These are phyloP conservation scores for Lipomyces japonicus DNA, from an alignment of 805 yeast species.

Conservation along the genomic window DNA sequence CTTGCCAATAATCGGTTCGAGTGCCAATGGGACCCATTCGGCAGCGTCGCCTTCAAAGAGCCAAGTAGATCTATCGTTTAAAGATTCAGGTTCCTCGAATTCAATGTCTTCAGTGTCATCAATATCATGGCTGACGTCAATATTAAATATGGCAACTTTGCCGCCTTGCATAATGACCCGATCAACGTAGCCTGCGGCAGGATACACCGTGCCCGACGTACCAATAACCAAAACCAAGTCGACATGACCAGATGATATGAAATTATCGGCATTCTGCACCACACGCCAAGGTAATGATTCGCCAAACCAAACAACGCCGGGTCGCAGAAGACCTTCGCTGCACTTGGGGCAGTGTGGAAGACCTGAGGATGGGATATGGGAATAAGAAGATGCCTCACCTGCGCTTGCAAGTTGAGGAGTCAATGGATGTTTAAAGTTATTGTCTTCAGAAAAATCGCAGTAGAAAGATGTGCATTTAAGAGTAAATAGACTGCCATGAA, in stretches of 20 bases:
- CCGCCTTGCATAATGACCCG: conserved; percentile 71
- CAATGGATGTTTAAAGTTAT: conserved; percentile 56
- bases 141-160: conserved; percentile 77
- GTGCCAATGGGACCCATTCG: conserved; percentile 59
- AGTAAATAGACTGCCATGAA: conserved; percentile 76
- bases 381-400: conserved; percentile 39
- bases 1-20: conserved; percentile 46
- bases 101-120: conserved; percentile 3
- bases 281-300: conserved; percentile 67
- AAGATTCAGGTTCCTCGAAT: neutral
- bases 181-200: conserved; percentile 88
- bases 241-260: conserved; percentile 52
- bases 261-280: conserved; percentile 67
- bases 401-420: conserved; percentile 49
- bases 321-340: conserved; percentile 61
- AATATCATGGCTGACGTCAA: conserved; percentile 42
- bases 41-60: conserved; percentile 65
- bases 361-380: conserved; percentile 46
- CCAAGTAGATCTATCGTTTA: conserved; percentile 8
- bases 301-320: conserved; percentile 96
- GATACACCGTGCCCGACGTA: conserved; percentile 82
- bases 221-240: conserved; percentile 82
- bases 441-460: conserved; percentile 59
- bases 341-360: conserved; percentile 80
- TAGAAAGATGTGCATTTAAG: conserved; percentile 70